phyloP scores from a whole-genome alignment of 139 green algal genomes.

The Coelastrella sp. region DNA sequence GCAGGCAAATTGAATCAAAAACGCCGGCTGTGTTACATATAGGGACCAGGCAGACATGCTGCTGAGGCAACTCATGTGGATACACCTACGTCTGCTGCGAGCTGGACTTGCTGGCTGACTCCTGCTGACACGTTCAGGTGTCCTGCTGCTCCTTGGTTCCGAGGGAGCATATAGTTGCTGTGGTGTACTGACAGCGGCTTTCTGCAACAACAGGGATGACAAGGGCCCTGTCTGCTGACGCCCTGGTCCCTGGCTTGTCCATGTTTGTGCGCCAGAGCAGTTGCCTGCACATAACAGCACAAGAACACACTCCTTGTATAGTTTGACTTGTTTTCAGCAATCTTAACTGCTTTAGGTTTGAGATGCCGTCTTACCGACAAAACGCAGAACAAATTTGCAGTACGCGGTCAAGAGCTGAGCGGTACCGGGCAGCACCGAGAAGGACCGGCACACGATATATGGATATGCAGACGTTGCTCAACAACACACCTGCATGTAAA shows the following conservation, averaged over 20 bases:
- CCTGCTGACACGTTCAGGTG: background rate
- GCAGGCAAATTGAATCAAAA: no score
- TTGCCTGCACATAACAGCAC: background rate
- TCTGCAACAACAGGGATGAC: background rate
- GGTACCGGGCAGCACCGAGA: background rate
- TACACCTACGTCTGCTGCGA: conserved; percentile 5
- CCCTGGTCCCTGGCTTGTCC: background rate
- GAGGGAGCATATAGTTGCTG: background rate
- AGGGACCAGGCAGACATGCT: no score
- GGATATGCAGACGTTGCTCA: background rate
- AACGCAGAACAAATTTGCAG: background rate
- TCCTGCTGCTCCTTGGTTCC: background rate
- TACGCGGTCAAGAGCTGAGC: background rate
- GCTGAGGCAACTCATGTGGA: no score
- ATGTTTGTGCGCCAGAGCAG: background rate
- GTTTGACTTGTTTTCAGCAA: no score
- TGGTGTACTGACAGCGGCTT: background rate
- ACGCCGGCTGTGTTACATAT: background rate
- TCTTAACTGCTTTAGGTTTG: no score
- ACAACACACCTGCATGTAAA: background rate
- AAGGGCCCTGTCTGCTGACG: background rate
- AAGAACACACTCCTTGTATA: no score
- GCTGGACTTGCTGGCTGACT: conserved; percentile 35
- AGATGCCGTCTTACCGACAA: background rate
- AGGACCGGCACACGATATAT: background rate